A percentile compares a stretch with the other conserved stretches of the same genome.
These are phyloP conservation scores for Thermothielavioides terrestris DNA, from an alignment of 495 filamentous ascomycete species.

Conservation along the genomic window DNA sequence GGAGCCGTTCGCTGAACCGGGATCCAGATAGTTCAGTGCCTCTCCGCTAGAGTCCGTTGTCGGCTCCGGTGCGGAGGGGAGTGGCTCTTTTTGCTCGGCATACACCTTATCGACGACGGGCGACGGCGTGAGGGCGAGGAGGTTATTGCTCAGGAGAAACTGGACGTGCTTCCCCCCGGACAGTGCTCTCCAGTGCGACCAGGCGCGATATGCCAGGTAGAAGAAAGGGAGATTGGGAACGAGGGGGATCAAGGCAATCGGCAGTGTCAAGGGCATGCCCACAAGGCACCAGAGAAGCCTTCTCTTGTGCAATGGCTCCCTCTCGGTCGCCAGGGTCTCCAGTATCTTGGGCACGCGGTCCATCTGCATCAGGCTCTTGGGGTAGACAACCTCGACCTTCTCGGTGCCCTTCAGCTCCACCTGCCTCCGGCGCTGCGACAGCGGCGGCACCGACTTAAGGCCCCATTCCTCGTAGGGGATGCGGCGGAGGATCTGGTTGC, in stretches of 20 bases:
- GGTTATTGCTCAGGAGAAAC: constrained; percentile 63
- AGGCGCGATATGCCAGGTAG: constrained; percentile 76
- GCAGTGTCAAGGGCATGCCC: constrained; percentile 75
- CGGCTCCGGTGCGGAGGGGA: constrained; percentile 21
- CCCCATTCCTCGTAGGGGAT: constrained; percentile 98
- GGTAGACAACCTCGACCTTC: constrained; percentile 71
- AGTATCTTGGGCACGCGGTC: constrained; percentile 54
- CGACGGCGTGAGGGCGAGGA: constrained; percentile 56
- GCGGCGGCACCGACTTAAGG: constrained; percentile 83
- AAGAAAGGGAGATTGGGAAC: constrained; percentile 97
- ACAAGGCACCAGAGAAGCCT: constrained; percentile 72
- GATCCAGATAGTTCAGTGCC: constrained; percentile 19
- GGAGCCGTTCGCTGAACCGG: not conserved
- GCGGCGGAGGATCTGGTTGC: constrained; percentile 73
- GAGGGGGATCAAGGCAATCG: constrained; percentile 72
- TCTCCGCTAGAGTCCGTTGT: constrained; percentile 14
- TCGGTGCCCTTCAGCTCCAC: constrained; percentile 55
- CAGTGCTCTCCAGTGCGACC: constrained; percentile 63
- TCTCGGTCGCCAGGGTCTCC: constrained; percentile 61
- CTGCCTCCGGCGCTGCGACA: constrained; percentile 55
- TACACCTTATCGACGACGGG: constrained; percentile 66
- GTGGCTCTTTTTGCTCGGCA: constrained; percentile 27
- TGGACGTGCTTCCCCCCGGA: constrained; percentile 77
- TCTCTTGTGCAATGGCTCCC: constrained; percentile 65
- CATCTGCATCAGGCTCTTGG: constrained; percentile 54